Evolutionary conservation across 2,329 filamentous ascomycete species (phyloP).

Genomic region (Emericellopsis atlantica): DNA sequence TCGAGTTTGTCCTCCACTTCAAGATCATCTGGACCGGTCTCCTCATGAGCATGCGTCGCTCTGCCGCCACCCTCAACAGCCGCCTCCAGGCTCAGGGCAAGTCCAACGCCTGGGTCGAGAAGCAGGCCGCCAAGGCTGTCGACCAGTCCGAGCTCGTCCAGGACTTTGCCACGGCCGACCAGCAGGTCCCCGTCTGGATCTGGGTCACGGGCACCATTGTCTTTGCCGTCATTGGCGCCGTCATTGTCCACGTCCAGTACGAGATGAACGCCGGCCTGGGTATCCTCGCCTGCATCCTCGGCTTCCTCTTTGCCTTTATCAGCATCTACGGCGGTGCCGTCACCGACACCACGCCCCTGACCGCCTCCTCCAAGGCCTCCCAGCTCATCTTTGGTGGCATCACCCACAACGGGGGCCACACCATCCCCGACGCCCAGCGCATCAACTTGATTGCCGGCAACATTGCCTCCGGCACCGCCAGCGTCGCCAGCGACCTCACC

Average conservation of each 20-base stretch:
- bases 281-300: conserved; percentile 40
- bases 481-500: conserved; percentile 39
- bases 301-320: conserved; percentile 46
- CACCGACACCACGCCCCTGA: conserved; percentile 48
- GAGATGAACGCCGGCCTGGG: conserved; percentile 44
- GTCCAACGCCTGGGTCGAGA: conserved; percentile 17
- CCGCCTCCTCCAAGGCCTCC: conserved; percentile 54
- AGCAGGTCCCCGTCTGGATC: conserved; percentile 40
- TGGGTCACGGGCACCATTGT: conserved; percentile 32
- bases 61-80: conserved; percentile 15
- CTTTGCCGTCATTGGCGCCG: conserved; percentile 37
- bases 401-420: conserved; percentile 36
- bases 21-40: conserved; percentile 20
- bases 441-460: conserved; percentile 54
- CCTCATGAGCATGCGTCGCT: conserved; percentile 18
- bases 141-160: conserved; percentile 17
- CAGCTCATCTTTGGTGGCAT: conserved; percentile 57
- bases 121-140: conserved; percentile 20
- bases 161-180: conserved; percentile 24
- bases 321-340: conserved; percentile 37
- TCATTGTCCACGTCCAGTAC: conserved; percentile 38
- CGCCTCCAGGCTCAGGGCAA: conserved; percentile 17
- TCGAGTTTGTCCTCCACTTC: conserved; percentile 26
- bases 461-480: conserved; percentile 41
- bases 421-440: conserved; percentile 38